Conservation (phyloP, 305 asterid species). For the Solanum aculeatissimum region DNA sequence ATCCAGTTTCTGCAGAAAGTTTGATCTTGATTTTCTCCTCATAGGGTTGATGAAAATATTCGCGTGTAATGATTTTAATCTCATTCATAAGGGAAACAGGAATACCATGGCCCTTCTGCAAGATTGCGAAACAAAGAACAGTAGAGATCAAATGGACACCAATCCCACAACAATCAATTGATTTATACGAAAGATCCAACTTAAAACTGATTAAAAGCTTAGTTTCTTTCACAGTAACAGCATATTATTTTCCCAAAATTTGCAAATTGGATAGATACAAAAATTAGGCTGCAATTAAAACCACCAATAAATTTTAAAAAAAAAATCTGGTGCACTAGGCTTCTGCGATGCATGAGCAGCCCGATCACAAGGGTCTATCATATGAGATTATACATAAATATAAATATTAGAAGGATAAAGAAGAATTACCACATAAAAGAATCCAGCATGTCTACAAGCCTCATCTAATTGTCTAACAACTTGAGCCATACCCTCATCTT, state of each 20-base stretch:
- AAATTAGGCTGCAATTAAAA: neutral
- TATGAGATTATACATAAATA: neutral
- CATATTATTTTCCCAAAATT: neutral
- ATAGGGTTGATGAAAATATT: conserved; percentile 53
- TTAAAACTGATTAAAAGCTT: neutral
- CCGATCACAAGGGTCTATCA: neutral
- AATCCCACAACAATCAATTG: neutral
- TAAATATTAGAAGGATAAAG: neutral
- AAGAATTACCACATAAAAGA: conserved; percentile 60
- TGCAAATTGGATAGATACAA: neutral
- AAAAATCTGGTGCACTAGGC: neutral
- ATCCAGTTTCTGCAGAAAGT: conserved; percentile 62
- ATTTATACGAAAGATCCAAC: neutral
- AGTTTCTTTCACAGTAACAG: neutral
- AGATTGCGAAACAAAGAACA: neutral
- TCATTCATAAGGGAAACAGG: conserved; percentile 47
- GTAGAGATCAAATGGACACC: neutral
- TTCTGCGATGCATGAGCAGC: neutral
- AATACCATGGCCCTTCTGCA: conserved; percentile 83
- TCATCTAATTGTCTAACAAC: conserved; percentile 56
- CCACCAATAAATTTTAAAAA: neutral
- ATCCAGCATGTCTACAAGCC: conserved; percentile 81
- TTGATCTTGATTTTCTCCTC: conserved; percentile 75
- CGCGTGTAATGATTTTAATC: conserved; percentile 42
- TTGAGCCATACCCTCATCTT: conserved; percentile 42